Base-by-base conservation (phyloP, 139 green algal genomes). In the Ettlia oleoabundans region DNA sequence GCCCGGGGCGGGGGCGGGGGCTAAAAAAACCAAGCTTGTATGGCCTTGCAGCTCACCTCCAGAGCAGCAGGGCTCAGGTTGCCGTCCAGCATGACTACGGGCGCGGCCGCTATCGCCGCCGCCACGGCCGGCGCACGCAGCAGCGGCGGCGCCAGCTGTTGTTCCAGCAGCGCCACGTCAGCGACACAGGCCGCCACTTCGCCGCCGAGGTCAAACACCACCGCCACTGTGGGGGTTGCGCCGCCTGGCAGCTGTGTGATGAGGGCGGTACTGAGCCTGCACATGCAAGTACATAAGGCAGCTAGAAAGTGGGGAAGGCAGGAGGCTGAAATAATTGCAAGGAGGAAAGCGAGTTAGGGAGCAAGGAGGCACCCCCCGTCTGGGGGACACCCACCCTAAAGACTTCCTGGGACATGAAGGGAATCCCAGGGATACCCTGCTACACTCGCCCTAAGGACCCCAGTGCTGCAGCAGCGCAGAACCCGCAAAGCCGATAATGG, bases 181-280 rank as follows among this genome's bases (percentile, higher is more conserved):
- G 92, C 92, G 13, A 95, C 87, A 3, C 77, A 89, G 28, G 85
- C 87, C 33, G 88, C 90, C 65, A 95, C 91, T 68, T 95, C 91
- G 4, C 90, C 92, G 24, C 38, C 41, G 61, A 76, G 81, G 77
- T 79, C 70, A 55, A 86, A 86, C 26, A 70, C 33, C 10, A 82
- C 79, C 0, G 73, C 26, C 32, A 88, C 73, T 22, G 67, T 58
- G 47, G 63, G 42, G 38, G 53, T 86, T 19, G 15, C 69, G 76
- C 47, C 81, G 61, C 75, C 77, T 1, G 83, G 58, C 1, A 92
- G 21, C 3, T 35, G 51, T 3, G 63, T 24, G 13, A 92, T 78
- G 37, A 61, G 64, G 18, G 63, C 35, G 0, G 77, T 87, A 61
- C 63, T 63, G 28, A 84, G 70, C 65, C 66, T 84, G 55, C 80